Conservation (phyloP, 2,329 filamentous ascomycete genomes). For the Beauveria medogensis region DNA sequence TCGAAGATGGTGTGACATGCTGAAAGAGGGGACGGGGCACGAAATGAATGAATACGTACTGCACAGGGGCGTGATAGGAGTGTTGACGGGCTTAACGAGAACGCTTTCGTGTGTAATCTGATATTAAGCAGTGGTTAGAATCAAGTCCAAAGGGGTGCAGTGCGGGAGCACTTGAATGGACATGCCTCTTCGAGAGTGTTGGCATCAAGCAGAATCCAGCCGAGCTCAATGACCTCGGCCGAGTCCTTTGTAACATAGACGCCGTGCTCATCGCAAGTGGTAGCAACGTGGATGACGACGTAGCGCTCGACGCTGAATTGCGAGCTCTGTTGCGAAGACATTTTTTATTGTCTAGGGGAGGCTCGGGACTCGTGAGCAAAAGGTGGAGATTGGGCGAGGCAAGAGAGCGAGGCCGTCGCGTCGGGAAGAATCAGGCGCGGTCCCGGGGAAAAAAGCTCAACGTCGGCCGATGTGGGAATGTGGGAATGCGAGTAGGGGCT, state of each 20-base stretch:
- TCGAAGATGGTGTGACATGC: slow-evolving; percentile 7
- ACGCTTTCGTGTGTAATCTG: slow-evolving; percentile 93
- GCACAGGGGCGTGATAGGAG: slow-evolving; percentile 95
- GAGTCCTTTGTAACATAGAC: slow-evolving; percentile 99
- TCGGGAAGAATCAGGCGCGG: slow-evolving; percentile 3
- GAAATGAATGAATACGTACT: slow-evolving; percentile 57
- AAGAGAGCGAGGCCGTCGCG: slow-evolving; percentile 6
- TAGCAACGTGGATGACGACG: slow-evolving; percentile 96
- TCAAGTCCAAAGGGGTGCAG: neutral
- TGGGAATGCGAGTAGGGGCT: neutral
- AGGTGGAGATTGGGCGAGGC: slow-evolving; percentile 15
- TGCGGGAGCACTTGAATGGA: neutral
- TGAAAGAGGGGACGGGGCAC: slow-evolving; percentile 8
- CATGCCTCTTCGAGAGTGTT: slow-evolving; percentile 86
- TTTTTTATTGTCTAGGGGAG: slow-evolving; percentile 19
- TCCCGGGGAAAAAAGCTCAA: slow-evolving; percentile 13
- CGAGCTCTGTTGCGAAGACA: slow-evolving; percentile 35
- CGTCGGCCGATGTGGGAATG: slow-evolving; percentile 10
- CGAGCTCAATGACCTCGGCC: slow-evolving; percentile 97
- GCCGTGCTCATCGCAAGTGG: slow-evolving; percentile 97
- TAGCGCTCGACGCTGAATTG: slow-evolving; percentile 84
- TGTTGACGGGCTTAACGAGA: slow-evolving; percentile 97
- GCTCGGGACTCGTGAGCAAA: slow-evolving; percentile 15
- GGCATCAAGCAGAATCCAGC: slow-evolving; percentile 92
- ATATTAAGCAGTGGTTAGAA: slow-evolving; percentile 11